These are phyloP conservation scores for Phialophora tarda DNA, from an alignment of 2,329 filamentous ascomycete species.

Conservation along the genomic window DNA sequence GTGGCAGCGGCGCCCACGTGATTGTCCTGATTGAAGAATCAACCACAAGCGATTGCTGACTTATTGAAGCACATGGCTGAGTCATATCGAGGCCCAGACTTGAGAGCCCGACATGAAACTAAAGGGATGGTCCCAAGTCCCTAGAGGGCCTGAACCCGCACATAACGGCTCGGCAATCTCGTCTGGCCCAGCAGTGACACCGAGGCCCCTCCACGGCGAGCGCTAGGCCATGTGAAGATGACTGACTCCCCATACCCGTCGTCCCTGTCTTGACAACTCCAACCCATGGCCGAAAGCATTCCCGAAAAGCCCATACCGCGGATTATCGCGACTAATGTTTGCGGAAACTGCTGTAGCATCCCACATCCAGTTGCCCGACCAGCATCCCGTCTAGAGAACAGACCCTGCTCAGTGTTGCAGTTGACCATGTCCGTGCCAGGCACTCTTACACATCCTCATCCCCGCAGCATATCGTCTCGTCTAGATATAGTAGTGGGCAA, in stretches of 20 bases:
- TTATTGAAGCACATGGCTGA: slow-evolving; percentile 7
- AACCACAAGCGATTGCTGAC: slow-evolving; percentile 2
- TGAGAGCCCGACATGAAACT: neutral
- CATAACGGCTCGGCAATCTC: slow-evolving; percentile 2
- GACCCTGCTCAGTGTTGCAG: neutral
- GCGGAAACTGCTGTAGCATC: neutral
- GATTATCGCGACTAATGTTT: neutral
- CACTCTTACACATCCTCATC: slow-evolving; percentile 13
- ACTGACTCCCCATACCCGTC: neutral
- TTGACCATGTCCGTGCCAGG: slow-evolving; percentile 1
- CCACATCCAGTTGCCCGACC: neutral
- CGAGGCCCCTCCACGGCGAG: neutral
- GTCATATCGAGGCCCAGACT: neutral
- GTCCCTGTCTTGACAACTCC: neutral
- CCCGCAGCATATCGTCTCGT: neutral
- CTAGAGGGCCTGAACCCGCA: neutral
- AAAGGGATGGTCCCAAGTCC: neutral
- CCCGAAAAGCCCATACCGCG: neutral
- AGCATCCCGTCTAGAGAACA: neutral
- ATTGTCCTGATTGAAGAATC: neutral
- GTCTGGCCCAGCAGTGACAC: neutral
- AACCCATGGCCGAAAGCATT: neutral
- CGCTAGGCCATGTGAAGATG: neutral
- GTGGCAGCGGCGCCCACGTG: neutral
- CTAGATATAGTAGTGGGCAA: neutral